Conservation (phyloP, 225 moss, liverwort and hornwort genomes). For the Straminergon stramineum region DNA sequence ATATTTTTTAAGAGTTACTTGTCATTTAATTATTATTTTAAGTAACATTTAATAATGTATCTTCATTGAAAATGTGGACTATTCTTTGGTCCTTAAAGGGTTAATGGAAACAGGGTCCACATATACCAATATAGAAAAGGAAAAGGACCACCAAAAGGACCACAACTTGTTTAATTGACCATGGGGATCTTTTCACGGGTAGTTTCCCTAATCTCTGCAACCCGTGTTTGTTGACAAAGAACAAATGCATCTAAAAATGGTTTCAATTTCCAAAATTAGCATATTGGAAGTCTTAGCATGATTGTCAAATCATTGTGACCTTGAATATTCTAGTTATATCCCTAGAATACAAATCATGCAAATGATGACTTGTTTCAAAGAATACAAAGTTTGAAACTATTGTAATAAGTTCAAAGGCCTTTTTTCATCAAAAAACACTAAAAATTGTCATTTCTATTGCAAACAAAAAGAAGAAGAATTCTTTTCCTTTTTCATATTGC, state of each 20-base stretch:
- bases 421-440: neutral
- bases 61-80: neutral
- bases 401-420: neutral
- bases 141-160: no score
- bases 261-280: neutral
- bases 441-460: neutral
- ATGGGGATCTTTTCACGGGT: neutral
- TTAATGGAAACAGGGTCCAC: neutral
- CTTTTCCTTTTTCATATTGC: neutral
- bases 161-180: neutral
- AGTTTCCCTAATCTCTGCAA: neutral
- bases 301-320: neutral
- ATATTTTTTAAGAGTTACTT: neutral
- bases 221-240: neutral
- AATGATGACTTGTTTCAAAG: neutral
- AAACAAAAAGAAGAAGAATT: neutral
- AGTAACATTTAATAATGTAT: neutral
- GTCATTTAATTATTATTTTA: neutral
- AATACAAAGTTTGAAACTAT: neutral
- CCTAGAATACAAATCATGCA: neutral
- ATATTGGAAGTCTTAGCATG: neutral
- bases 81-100: accelerated
- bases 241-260: neutral
- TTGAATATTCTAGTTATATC: neutral
- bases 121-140: accelerated